Conservation (phyloP, 1,284 basidiomycete genomes). For the Ceratobasidium sp. region DNA sequence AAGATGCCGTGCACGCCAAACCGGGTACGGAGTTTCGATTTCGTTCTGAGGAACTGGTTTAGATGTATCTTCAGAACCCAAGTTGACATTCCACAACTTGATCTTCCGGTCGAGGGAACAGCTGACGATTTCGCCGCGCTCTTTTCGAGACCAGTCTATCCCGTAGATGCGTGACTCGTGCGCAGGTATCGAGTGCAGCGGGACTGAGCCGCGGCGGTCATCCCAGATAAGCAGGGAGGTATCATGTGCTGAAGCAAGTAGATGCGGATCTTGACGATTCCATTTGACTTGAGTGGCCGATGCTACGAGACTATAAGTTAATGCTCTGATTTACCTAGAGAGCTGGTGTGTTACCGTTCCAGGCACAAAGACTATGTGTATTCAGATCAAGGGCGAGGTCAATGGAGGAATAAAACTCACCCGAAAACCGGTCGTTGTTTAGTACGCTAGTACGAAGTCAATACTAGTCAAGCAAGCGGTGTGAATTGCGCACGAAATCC, state of each 20-base stretch:
- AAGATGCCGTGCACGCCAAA: conserved; percentile 93
- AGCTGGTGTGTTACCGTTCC: conserved; percentile 68
- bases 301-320: conserved; percentile 60
- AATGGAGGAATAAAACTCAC: neutral
- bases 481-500: conserved; percentile 69
- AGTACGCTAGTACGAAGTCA: conserved; percentile 22
- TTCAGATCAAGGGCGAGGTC: neutral
- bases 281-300: conserved; percentile 96
- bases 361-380: conserved; percentile 68
- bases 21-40: conserved; percentile 86
- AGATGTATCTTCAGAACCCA: conserved; percentile 43
- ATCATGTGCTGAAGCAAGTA: conserved; percentile 89
- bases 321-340: neutral
- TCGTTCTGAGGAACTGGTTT: conserved; percentile 43
- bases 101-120: conserved; percentile 94
- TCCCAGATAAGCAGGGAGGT: conserved; percentile 91
- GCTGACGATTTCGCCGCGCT: conserved; percentile 84
- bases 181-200: conserved; percentile 79
- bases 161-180: conserved; percentile 94
- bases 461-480: neutral
- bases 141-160: conserved; percentile 90
- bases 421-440: conserved; percentile 34
- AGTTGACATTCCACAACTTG: conserved; percentile 79
- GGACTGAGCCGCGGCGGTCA: conserved; percentile 83
- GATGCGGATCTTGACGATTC: conserved; percentile 87